Evolutionary conservation across 441 rosid species (phyloP), one percentile per base, ranked within the genome.

Genomic region (Francoa sonchifolia): DNA sequence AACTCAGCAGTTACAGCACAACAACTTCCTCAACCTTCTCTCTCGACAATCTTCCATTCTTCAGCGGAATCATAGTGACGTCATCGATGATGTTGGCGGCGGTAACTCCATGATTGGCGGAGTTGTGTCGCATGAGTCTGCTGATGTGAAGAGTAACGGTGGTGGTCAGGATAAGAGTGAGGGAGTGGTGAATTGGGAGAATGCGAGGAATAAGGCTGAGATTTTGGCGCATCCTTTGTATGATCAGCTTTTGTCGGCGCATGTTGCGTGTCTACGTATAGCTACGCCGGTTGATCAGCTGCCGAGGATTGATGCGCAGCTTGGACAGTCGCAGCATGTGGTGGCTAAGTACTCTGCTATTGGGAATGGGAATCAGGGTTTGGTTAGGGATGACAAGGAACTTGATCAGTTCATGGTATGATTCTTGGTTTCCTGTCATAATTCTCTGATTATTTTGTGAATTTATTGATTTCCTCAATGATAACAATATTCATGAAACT

Each of bases 231-330:
- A 90, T 41, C 96, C 96, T 2, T 52, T 83, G 50, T 90, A 90
- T 52, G 96, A 83, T 42, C 96, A 90, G 79, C 68, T 90, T 43
- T 55, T 92, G 63, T 73, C 90, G 33, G 88, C 95, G 12, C 99
- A 90, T 66, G 96, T 86, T 17, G 82, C 99, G 7, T 90, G 96
- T 34, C 57, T 90, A 49, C 60, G 96, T 57, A 83, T 90, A 47
- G 99, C 99, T 0, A 90, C 99, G 32, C 99, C 99, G 30, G 99
- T 90, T 4, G 96, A 90, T 63, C 99, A 90, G 66, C 45, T 90
- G 42, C 99, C 96, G 19, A 74, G 95, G 60, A 92, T 92, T 39
- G 99, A 86, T 43, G 92, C 96, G 0, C 99, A 92, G 73, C 74
- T 92, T 10, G 92, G 86, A 8, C 94, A 92, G 79, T 86, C 99